Conservation (phyloP, 2,329 filamentous ascomycete species). For the Neofusicoccum kwambonambiense region DNA sequence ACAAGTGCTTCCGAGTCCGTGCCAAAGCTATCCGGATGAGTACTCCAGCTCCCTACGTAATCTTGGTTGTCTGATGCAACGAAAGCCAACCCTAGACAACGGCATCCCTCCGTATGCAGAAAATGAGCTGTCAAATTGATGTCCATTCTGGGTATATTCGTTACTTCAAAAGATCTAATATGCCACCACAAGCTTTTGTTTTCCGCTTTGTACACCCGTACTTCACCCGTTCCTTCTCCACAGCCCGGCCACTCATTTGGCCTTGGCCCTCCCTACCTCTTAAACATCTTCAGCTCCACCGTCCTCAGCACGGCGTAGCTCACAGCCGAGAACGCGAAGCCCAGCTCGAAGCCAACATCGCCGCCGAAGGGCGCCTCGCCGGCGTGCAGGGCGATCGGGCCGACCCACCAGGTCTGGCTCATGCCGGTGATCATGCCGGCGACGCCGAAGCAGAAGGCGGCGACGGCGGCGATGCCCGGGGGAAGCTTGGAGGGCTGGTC, state of each 20-base stretch:
- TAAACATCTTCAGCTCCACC: slow-evolving; percentile 48
- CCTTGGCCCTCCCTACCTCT: slow-evolving; percentile 32
- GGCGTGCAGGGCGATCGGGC: slow-evolving; percentile 63
- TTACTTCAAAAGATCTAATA: neutral
- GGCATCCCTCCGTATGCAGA: no score
- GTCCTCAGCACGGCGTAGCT: slow-evolving; percentile 54
- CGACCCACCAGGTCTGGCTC: slow-evolving; percentile 66
- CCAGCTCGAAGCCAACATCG: slow-evolving; percentile 65
- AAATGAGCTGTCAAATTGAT: no score
- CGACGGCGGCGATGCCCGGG: slow-evolving; percentile 60
- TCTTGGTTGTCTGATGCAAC: no score
- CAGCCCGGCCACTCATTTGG: slow-evolving; percentile 3
- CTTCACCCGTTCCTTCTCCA: neutral
- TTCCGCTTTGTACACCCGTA: neutral
- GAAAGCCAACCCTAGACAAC: no score
- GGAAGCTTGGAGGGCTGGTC: slow-evolving; percentile 59
- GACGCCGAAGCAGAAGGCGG: slow-evolving; percentile 64
- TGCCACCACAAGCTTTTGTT: neutral
- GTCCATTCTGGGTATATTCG: neutral
- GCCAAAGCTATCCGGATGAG: neutral
- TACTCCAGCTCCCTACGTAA: neutral
- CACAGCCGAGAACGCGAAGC: slow-evolving; percentile 58
- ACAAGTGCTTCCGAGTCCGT: neutral
- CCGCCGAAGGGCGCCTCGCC: slow-evolving; percentile 53
- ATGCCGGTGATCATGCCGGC: slow-evolving; percentile 68